phyloP scores from a whole-genome alignment of 1,139 yeast genomes.

The Kluyveromyces marxianus region DNA sequence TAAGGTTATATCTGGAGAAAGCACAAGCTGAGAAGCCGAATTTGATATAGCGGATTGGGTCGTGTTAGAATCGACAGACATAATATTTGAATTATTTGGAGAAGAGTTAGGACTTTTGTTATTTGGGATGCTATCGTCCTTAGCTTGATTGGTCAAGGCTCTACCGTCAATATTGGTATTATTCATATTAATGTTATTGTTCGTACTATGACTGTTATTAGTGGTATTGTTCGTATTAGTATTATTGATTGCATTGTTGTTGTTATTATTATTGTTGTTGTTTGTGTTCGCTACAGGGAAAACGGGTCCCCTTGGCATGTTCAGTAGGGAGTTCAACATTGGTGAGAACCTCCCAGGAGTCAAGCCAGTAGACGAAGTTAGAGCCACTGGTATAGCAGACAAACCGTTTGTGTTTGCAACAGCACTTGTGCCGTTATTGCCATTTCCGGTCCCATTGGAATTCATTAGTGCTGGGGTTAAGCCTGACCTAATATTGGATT shows the following conservation, averaged over 20 bases:
- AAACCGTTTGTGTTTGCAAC: not conserved
- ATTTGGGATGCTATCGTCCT: not conserved
- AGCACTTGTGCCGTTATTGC: not conserved
- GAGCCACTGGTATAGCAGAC: conserved; percentile 6
- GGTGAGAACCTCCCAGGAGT: conserved; percentile 30
- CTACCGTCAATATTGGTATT: not conserved
- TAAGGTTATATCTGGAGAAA: not conserved
- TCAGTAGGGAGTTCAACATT: conserved; percentile 37
- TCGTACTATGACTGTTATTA: conserved; percentile 6
- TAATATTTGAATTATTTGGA: not conserved
- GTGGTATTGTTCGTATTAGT: conserved; percentile 8
- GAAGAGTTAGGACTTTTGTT: conserved; percentile 4
- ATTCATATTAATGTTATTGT: not conserved
- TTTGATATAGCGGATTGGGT: not conserved
- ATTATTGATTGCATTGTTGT: not conserved
- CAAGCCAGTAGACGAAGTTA: conserved; percentile 10
- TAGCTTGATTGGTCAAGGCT: not conserved
- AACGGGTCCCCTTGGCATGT: conserved; percentile 2
- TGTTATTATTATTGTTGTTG: not conserved
- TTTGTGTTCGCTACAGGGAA: conserved; percentile 1
- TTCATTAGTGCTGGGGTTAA: conserved; percentile 42
- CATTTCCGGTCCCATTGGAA: not conserved
- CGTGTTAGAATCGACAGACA: conserved; percentile 1
- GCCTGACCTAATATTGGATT: conserved; percentile 58
- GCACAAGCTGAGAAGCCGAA: not conserved